Conservation (phyloP, 192 early-diverging fungal genomes). For the Coemansia sp. region DNA sequence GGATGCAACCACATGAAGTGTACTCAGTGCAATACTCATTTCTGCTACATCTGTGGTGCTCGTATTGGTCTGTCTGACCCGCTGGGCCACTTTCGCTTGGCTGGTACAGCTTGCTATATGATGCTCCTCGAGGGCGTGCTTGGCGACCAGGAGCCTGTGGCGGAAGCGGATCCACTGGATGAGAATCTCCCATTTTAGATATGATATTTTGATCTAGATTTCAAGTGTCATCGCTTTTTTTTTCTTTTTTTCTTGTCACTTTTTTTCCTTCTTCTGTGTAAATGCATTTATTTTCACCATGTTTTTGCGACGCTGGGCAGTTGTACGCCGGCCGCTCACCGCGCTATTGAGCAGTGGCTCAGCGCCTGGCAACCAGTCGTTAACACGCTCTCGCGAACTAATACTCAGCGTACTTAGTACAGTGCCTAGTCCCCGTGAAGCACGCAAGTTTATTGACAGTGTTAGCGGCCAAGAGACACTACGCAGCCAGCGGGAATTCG, state of each 20-base stretch:
- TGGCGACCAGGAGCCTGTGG: slow-evolving; percentile 3
- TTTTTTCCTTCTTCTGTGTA: not conserved
- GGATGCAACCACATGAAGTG: slow-evolving; percentile 42
- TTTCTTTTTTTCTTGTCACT: not conserved
- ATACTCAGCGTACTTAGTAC: slow-evolving; percentile 56
- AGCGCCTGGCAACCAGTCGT: not conserved
- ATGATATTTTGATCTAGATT: not conserved
- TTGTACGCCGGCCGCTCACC: not conserved
- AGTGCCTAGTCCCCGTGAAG: slow-evolving; percentile 55
- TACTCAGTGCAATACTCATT: slow-evolving; percentile 24
- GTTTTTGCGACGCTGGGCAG: not conserved
- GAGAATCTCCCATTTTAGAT: too few relatives aligned
- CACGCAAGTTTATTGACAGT: slow-evolving; percentile 54
- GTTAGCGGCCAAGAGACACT: slow-evolving; percentile 50
- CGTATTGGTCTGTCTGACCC: slow-evolving; percentile 7
- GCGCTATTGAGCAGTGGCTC: not conserved
- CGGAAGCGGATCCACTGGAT: not conserved
- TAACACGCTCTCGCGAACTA: slow-evolving; percentile 44
- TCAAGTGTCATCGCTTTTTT: not conserved
- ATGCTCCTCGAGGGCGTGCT: slow-evolving; percentile 24
- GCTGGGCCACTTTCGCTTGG: slow-evolving; percentile 17
- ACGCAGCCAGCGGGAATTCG: slow-evolving; percentile 50
- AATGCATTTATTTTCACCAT: not conserved
- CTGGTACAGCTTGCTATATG: slow-evolving; percentile 12
- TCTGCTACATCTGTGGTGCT: slow-evolving; percentile 34